phyloP scores from a whole-genome alignment of 2,329 filamentous ascomycete species.

The Alternaria gansuensis region DNA sequence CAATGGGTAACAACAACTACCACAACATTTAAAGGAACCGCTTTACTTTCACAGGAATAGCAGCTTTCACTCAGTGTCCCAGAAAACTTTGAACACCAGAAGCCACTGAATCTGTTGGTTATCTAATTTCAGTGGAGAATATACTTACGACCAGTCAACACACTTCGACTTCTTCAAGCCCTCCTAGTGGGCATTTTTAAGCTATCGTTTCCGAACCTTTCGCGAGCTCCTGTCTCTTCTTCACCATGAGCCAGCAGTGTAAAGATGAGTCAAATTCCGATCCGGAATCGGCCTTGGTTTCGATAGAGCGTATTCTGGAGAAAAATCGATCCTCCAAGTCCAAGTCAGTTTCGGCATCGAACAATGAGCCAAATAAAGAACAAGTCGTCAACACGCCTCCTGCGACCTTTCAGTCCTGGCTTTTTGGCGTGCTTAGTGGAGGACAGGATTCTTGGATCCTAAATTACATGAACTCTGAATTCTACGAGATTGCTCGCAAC shows the following conservation, averaged over 20 bases:
- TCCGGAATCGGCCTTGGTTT: no score
- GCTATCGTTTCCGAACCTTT: background rate
- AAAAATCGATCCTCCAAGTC: background rate
- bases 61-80: no score
- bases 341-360: background rate
- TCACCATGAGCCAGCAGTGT: no score
- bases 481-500: constrained; percentile 5
- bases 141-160: background rate
- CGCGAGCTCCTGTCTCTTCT: background rate
- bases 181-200: background rate
- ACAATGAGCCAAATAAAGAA: background rate
- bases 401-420: constrained; percentile 13
- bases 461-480: constrained; percentile 11
- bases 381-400: background rate
- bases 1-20: background rate
- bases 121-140: no score
- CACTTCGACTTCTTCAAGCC: background rate
- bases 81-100: no score
- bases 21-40: no score
- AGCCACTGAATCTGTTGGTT: no score
- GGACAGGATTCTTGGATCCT: constrained; percentile 13
- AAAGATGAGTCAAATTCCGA: no score
- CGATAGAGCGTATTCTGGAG: background rate
- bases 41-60: no score
- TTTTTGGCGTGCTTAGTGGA: constrained; percentile 11